These are phyloP conservation scores for Acacia confusa DNA, from an alignment of 306 rosid genomes.

Conservation along the genomic window DNA sequence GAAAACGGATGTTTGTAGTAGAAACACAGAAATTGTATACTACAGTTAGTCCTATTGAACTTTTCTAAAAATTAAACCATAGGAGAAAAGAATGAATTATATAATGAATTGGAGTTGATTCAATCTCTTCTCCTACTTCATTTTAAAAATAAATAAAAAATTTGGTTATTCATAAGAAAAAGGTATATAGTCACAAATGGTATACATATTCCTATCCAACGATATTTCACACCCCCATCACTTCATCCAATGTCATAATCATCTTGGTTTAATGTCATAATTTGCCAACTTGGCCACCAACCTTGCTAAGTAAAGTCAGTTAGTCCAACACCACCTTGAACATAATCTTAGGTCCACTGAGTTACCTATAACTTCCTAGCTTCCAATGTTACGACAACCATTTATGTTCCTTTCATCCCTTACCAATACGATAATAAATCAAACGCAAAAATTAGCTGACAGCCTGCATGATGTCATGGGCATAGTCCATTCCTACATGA, in stretches of 20 bases:
- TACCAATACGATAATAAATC: not conserved
- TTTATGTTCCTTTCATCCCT: not conserved
- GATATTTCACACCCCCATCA: not conserved
- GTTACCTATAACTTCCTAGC: not conserved
- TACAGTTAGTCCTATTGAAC: not conserved
- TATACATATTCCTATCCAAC: not conserved
- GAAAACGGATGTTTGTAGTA: not conserved
- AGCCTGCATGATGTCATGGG: not conserved
- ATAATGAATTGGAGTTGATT: not conserved
- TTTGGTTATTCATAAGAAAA: not conserved
- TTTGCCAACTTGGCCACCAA: not conserved
- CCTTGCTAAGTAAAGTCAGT: not conserved
- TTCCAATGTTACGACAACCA: not conserved
- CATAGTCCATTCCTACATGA: not conserved
- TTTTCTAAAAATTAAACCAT: not conserved
- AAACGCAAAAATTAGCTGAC: not conserved
- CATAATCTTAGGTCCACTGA: not conserved
- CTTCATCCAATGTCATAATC: no score
- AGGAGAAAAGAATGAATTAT: not conserved
- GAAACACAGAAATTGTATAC: not conserved
- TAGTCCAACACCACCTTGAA: not conserved
- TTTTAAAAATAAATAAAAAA: not conserved
- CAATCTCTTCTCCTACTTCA: not conserved
- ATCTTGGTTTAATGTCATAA: not conserved
- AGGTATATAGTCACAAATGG: not conserved